phyloP scores from a whole-genome alignment of 2,329 filamentous ascomycete species.

The Parasarocladium wereldwijsianum region DNA sequence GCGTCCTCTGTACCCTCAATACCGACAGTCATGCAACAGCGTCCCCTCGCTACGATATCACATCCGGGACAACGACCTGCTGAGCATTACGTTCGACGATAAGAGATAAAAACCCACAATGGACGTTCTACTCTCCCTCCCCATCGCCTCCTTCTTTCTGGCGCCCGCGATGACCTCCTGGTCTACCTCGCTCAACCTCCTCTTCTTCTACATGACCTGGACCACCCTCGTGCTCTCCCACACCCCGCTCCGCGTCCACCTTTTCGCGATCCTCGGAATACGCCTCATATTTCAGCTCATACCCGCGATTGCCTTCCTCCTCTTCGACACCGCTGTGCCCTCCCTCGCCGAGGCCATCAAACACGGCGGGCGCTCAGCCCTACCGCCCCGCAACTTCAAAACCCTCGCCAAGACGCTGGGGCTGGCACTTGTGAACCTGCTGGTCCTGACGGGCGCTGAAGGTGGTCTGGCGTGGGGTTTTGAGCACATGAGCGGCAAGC shows the following conservation, averaged over 20 bases:
- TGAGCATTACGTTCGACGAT: too few relatives aligned
- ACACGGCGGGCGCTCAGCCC: slow-evolving; percentile 36
- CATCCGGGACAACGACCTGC: too few relatives aligned
- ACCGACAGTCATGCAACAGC: background rate
- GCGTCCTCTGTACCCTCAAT: too few relatives aligned
- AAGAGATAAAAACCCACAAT: too few relatives aligned
- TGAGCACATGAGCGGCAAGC: slow-evolving; percentile 16
- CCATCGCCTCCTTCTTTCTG: slow-evolving; percentile 54
- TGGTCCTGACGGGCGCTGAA: slow-evolving; percentile 27
- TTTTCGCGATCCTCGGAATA: slow-evolving; percentile 54
- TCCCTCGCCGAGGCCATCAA: slow-evolving; percentile 57
- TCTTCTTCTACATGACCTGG: slow-evolving; percentile 90
- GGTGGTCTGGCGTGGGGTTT: slow-evolving; percentile 24
- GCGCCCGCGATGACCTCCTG: slow-evolving; percentile 50
- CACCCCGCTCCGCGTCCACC: slow-evolving; percentile 57
- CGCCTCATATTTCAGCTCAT: slow-evolving; percentile 57
- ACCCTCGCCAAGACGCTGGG: slow-evolving; percentile 19
- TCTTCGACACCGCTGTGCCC: slow-evolving; percentile 58
- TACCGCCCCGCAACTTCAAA: slow-evolving; percentile 29
- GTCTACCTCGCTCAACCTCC: slow-evolving; percentile 65
- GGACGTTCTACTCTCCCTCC: slow-evolving; percentile 57
- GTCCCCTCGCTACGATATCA: background rate
- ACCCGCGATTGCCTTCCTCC: slow-evolving; percentile 57
- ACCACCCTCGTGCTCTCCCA: slow-evolving; percentile 68
- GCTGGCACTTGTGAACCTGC: slow-evolving; percentile 31